These are phyloP conservation scores for Trametopsis cervina DNA, from an alignment of 768 basidiomycete genomes.

Conservation along the genomic window DNA sequence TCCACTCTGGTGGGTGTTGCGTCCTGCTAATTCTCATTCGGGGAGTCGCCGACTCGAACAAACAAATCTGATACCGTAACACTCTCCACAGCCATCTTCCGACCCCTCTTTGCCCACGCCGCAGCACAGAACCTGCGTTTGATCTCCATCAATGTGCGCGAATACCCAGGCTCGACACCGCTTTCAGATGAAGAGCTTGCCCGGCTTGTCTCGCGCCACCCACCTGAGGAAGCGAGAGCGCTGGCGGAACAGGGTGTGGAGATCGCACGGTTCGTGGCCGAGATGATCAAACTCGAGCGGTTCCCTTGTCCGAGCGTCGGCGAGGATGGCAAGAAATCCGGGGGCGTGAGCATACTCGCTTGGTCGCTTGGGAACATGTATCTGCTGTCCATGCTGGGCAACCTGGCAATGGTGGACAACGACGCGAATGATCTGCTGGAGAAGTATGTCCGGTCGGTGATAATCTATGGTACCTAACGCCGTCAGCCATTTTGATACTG, in stretches of 20 bases:
- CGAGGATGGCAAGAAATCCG: slow-evolving; percentile 1
- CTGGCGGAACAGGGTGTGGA: not conserved
- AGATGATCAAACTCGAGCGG: not conserved
- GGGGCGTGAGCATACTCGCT: slow-evolving; percentile 6
- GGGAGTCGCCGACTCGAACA: too few species aligned
- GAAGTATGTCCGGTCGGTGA: not conserved
- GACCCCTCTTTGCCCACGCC: slow-evolving; percentile 17
- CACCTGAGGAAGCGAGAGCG: not conserved
- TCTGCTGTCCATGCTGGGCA: slow-evolving; percentile 4
- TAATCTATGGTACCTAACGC: not conserved
- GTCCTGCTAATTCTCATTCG: too few species aligned
- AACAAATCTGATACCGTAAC: not conserved
- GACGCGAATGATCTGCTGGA: not conserved
- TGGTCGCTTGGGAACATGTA: slow-evolving; percentile 11
- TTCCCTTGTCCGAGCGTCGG: not conserved
- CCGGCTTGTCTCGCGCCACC: not conserved
- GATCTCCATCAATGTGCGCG: slow-evolving; percentile 22
- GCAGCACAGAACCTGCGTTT: slow-evolving; percentile 16
- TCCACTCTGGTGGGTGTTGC: slow-evolving; percentile 15
- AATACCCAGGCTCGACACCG: slow-evolving; percentile 22
- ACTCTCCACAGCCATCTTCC: slow-evolving; percentile 16
- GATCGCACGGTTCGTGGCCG: slow-evolving; percentile 5
- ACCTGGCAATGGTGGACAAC: not conserved
- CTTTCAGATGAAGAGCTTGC: slow-evolving; percentile 16
- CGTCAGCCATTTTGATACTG: too few species aligned